These are phyloP conservation scores for Podospora comata DNA, from an alignment of 495 filamentous ascomycete genomes.

Conservation along the genomic window DNA sequence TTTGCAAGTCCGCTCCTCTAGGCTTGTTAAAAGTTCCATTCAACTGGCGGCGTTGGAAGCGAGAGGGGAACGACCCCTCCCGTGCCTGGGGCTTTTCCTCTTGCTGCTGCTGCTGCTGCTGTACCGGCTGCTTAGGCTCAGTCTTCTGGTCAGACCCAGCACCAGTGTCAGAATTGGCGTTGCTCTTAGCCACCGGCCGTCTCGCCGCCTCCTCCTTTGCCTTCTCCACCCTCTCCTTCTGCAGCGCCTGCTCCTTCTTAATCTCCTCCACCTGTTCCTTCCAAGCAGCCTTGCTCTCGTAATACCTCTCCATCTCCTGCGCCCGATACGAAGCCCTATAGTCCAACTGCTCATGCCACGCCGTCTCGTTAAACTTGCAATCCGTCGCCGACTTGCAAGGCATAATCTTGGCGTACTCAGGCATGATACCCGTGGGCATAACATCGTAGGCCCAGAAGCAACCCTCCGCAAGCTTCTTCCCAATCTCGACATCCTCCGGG, in stretches of 20 bases:
- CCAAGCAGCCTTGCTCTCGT: slow-evolving; percentile 34
- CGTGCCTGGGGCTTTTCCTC: neutral
- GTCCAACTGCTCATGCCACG: slow-evolving; percentile 58
- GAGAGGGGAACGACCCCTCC: neutral
- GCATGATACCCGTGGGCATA: slow-evolving; percentile 85
- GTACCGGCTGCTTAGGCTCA: neutral
- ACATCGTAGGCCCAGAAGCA: slow-evolving; percentile 91
- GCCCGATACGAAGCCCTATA: slow-evolving; percentile 39
- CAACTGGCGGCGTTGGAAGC: neutral
- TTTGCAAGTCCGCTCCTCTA: neutral
- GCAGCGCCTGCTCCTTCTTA: slow-evolving; percentile 20
- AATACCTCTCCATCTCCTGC: slow-evolving; percentile 41
- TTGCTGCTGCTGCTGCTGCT: neutral
- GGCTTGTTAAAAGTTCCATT: neutral
- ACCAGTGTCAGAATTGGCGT: neutral
- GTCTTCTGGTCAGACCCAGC: slow-evolving; percentile 13
- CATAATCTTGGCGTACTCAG: slow-evolving; percentile 65
- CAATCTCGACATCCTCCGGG: slow-evolving; percentile 77
- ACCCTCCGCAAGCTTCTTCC: slow-evolving; percentile 78
- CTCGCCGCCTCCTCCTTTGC: slow-evolving; percentile 11
- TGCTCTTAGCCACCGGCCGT: slow-evolving; percentile 19
- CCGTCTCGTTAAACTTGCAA: slow-evolving; percentile 76
- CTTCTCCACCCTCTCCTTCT: slow-evolving; percentile 13
- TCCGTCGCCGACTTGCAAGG: slow-evolving; percentile 62
- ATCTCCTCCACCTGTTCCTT: slow-evolving; percentile 28